phyloP scores from a whole-genome alignment of 2,329 filamentous ascomycete genomes.

The Dactylellina sp. region DNA sequence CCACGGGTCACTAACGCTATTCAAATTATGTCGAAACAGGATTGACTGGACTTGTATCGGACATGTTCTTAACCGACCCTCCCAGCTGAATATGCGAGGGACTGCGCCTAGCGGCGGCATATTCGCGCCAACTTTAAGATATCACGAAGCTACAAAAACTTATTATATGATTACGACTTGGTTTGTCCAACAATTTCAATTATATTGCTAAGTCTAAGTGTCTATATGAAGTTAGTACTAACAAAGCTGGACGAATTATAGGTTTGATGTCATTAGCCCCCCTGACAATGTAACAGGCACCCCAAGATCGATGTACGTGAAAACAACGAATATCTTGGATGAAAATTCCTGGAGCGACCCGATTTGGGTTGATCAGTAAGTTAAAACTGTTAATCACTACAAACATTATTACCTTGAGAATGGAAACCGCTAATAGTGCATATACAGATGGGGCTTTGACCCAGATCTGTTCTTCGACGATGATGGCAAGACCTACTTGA shows the following conservation, averaged over 20 bases:
- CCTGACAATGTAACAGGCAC: constrained; percentile 60
- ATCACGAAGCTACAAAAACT: constrained; percentile 49
- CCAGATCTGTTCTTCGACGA: constrained; percentile 68
- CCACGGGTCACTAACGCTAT: no score
- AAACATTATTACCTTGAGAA: constrained; percentile 66
- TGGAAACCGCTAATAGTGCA: background rate
- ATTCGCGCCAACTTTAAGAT: constrained; percentile 73
- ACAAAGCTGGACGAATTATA: background rate
- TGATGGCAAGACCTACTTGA: constrained; percentile 67
- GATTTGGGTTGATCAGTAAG: constrained; percentile 69
- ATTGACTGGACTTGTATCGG: constrained; percentile 69
- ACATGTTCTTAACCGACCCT: constrained; percentile 68
- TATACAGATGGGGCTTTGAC: constrained; percentile 64
- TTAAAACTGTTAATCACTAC: constrained; percentile 17
- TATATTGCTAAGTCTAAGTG: no score
- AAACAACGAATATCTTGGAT: constrained; percentile 69
- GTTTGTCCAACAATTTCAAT: constrained; percentile 8
- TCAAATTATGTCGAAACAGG: constrained; percentile 63
- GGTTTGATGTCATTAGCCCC: constrained; percentile 58
- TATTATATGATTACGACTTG: constrained; percentile 58
- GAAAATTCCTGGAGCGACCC: constrained; percentile 69
- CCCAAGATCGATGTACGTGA: constrained; percentile 70
- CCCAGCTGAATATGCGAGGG: constrained; percentile 68
- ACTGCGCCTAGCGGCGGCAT: constrained; percentile 72
- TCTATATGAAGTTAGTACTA: no score